These are phyloP conservation scores for Fomitopsis pinicola DNA, from an alignment of 1,284 basidiomycete genomes.

Conservation along the genomic window DNA sequence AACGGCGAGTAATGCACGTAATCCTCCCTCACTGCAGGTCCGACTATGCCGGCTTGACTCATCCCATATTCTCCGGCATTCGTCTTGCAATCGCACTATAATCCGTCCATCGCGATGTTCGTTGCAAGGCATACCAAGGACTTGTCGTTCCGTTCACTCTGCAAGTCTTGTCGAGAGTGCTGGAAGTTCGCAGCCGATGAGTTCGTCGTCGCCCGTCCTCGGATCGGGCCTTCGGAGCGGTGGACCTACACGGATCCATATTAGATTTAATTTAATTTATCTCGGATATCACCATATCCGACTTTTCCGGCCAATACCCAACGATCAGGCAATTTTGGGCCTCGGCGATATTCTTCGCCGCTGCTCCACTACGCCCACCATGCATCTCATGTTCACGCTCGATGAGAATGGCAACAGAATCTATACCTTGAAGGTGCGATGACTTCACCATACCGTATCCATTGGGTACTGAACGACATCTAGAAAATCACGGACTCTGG, in stretches of 20 bases:
- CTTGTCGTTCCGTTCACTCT: no score
- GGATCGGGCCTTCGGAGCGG: neutral
- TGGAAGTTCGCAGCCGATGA: neutral
- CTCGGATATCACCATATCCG: neutral
- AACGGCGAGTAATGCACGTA: neutral
- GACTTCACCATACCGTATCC: neutral
- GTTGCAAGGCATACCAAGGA: no score
- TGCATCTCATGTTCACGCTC: conserved; percentile 94
- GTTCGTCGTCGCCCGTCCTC: neutral
- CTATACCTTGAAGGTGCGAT: conserved; percentile 84
- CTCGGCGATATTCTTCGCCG: neutral
- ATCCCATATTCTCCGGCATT: neutral
- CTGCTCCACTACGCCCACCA: conserved; percentile 31
- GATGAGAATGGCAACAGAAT: conserved; percentile 77
- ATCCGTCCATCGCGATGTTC: neutral
- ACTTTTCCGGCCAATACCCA: neutral
- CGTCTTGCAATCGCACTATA: neutral
- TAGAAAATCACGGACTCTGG: conserved; percentile 83
- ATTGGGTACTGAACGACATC: conserved; percentile 1
- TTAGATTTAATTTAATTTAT: neutral
- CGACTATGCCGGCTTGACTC: neutral
- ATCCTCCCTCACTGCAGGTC: neutral
- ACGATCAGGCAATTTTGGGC: neutral
- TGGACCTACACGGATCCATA: conserved; percentile 7
- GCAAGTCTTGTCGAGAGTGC: no score